phyloP scores from a whole-genome alignment of 257 asterid species.

The Nicotiana tomentosiformis region DNA sequence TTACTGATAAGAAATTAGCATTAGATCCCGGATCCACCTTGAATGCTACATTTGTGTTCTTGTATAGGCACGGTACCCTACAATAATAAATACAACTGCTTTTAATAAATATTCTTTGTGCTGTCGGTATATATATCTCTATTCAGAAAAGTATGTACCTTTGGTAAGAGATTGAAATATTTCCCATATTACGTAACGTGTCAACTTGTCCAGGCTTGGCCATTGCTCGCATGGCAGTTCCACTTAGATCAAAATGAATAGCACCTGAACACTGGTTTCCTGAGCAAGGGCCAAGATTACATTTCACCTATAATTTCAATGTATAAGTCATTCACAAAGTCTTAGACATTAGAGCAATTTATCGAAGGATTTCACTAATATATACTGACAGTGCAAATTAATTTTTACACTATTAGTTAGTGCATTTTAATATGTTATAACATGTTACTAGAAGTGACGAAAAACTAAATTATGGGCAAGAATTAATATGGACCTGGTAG shows the following conservation, averaged over 20 bases:
- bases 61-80: slow-evolving; percentile 31
- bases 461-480: too few relatives aligned
- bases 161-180: slow-evolving; percentile 14
- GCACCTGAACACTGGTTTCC: slow-evolving; percentile 15
- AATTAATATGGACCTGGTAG: too few relatives aligned
- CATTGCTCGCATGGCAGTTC: slow-evolving; percentile 15
- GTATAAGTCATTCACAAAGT: not conserved
- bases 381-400: too few relatives aligned
- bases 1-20: slow-evolving; percentile 15
- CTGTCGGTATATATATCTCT: too few relatives aligned
- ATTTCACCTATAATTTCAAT: not conserved
- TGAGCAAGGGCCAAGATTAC: slow-evolving; percentile 18
- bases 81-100: not conserved
- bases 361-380: not conserved
- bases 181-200: slow-evolving; percentile 14
- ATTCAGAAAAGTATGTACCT: slow-evolving; percentile 10
- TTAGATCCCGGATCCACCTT: slow-evolving; percentile 22
- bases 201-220: slow-evolving; percentile 27
- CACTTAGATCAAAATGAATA: slow-evolving; percentile 24
- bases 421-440: too few relatives aligned
- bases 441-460: too few relatives aligned
- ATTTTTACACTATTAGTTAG: too few relatives aligned
- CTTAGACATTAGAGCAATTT: not conserved
- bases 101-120: too few relatives aligned
- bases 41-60: slow-evolving; percentile 2